Percentiles rank a stretch among this genome's conserved stretches.
Conservation (phyloP, 176 grass and related monocot species). For the Panicum miliaceum region DNA sequence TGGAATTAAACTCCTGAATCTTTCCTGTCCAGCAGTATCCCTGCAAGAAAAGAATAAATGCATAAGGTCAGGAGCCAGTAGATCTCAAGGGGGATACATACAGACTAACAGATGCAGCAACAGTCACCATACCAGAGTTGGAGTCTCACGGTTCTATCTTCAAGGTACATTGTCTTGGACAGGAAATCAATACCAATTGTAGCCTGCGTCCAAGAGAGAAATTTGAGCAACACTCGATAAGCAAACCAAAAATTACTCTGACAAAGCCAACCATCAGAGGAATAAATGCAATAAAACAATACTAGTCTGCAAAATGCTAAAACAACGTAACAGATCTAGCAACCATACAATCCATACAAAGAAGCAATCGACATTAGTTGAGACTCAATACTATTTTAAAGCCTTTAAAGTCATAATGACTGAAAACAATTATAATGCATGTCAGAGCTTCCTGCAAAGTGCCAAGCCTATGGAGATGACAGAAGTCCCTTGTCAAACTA, state of each 20-base stretch:
- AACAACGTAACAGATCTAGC: neutral
- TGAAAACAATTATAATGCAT: neutral
- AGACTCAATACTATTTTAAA: conserved; percentile 29
- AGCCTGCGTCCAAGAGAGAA: conserved; percentile 62
- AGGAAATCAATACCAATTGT: conserved; percentile 97
- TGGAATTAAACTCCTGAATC: conserved; percentile 97
- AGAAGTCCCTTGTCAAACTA: neutral
- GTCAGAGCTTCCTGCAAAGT: neutral
- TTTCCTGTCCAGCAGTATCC: conserved; percentile 98
- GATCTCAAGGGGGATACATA: neutral
- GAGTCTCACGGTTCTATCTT: conserved; percentile 93
- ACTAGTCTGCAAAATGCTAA: neutral
- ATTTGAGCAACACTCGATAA: neutral
- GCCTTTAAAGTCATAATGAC: neutral
- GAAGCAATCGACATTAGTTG: neutral
- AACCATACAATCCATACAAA: conserved; percentile 5
- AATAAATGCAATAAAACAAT: neutral
- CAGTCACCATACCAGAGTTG: conserved; percentile 77
- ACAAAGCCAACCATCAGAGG: neutral
- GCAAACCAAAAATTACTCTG: neutral
- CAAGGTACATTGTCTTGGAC: conserved; percentile 97
- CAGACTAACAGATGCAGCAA: neutral
- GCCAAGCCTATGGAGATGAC: neutral
- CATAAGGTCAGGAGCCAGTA: neutral
- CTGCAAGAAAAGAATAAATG: conserved; percentile 47